phyloP scores from a whole-genome alignment of 1,284 basidiomycete genomes.

The Puccinia polysora region DNA sequence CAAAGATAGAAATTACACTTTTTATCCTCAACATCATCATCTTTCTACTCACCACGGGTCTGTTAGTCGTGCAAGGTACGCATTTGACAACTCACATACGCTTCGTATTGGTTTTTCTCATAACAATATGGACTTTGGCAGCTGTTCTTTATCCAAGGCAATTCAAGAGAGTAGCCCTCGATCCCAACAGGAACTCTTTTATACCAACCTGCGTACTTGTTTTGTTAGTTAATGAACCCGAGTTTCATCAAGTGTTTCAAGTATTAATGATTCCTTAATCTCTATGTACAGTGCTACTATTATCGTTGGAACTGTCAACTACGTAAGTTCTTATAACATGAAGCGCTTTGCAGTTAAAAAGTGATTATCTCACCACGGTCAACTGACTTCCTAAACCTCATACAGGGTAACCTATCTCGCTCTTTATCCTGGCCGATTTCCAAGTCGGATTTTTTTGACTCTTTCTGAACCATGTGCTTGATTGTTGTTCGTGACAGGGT shows the following conservation, averaged over 20 bases:
- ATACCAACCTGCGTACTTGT: constrained; percentile 33
- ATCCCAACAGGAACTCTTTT: constrained; percentile 28
- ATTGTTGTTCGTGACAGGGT: no score
- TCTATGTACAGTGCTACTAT: constrained; percentile 30
- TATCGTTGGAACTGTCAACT: constrained; percentile 30
- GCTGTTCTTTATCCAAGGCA: constrained; percentile 27
- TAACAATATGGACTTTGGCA: no score
- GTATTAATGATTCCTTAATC: background rate
- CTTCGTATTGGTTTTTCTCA: no score
- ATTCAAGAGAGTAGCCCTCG: constrained; percentile 26
- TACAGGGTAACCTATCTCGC: no score
- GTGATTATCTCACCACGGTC: no score
- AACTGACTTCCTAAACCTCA: no score
- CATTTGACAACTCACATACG: background rate
- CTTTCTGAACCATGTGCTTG: no score
- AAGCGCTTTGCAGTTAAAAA: no score
- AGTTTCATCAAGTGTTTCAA: background rate
- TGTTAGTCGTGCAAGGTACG: constrained; percentile 25
- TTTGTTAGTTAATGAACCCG: constrained; percentile 20
- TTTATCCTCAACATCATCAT: constrained; percentile 24
- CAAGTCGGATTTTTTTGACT: no score
- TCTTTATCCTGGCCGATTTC: no score
- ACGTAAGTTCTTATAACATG: constrained; percentile 6
- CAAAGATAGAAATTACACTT: constrained; percentile 18
- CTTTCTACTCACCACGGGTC: constrained; percentile 9